Conservation (phyloP, 139 green algal genomes). For the Micractinium sp. region DNA sequence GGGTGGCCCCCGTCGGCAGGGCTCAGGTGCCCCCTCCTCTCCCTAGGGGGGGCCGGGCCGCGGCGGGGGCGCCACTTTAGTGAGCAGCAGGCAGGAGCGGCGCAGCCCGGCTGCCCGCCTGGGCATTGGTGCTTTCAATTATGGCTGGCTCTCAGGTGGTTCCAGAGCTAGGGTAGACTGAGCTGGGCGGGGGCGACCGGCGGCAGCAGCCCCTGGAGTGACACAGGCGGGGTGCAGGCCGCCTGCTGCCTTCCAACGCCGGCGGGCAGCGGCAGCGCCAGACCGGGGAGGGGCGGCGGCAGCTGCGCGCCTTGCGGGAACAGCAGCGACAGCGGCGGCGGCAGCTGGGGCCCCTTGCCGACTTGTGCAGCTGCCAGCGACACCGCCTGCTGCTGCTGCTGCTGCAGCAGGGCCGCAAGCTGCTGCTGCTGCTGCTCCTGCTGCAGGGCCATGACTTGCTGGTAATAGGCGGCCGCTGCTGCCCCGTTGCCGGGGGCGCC, state of each 20-base stretch:
- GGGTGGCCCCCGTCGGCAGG: too few species aligned
- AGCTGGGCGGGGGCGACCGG: too few species aligned
- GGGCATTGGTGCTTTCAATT: not conserved
- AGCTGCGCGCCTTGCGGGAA: too few species aligned
- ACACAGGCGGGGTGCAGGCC: too few species aligned
- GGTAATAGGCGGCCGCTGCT: not conserved
- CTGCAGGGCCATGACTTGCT: not conserved
- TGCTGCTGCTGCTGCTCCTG: conserved; percentile 7
- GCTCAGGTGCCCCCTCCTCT: too few species aligned
- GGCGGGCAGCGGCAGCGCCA: not conserved
- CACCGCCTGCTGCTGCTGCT: not conserved
- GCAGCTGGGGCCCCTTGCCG: not conserved
- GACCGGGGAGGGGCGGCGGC: too few species aligned
- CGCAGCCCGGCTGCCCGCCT: not conserved
- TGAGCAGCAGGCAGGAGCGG: not conserved
- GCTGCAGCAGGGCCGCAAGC: not conserved
- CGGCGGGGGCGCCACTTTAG: too few species aligned
- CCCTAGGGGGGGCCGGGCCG: too few species aligned
- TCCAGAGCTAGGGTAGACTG: too few species aligned
- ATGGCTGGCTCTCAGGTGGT: too few species aligned
- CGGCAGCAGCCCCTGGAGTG: too few species aligned
- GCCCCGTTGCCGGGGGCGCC: not conserved
- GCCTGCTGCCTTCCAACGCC: too few species aligned
- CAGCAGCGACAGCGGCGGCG: not conserved
- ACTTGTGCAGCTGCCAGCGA: not conserved